phyloP scores from a whole-genome alignment of 1,284 basidiomycete species.

The Gymnopus androsaceus region DNA sequence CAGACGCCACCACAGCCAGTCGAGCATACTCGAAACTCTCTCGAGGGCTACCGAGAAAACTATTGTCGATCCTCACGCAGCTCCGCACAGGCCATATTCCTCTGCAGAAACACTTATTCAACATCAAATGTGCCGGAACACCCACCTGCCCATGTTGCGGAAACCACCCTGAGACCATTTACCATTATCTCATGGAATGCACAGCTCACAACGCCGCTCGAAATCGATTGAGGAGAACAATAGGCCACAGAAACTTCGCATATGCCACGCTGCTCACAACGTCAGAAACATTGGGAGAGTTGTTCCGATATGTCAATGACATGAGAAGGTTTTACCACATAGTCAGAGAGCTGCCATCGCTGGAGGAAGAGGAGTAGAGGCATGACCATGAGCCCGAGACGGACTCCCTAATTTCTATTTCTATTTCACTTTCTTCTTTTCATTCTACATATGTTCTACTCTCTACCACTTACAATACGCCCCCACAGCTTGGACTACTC shows the following conservation, averaged over 20 bases:
- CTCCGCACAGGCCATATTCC: constrained; percentile 1
- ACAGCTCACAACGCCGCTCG: not conserved
- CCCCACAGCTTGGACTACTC: too few species aligned
- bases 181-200: not conserved
- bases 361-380: too few species aligned
- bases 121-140: not conserved
- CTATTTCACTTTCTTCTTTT: too few species aligned
- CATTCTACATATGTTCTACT: too few species aligned
- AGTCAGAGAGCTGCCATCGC: too few species aligned
- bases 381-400: too few species aligned
- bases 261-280: too few species aligned
- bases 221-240: not conserved
- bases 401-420: too few species aligned
- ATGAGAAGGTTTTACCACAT: too few species aligned
- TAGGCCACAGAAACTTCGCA: not conserved
- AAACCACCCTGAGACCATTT: not conserved
- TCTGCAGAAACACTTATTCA: not conserved
- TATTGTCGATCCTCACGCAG: not conserved
- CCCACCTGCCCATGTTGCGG: not conserved
- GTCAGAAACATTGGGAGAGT: too few species aligned
- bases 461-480: too few species aligned
- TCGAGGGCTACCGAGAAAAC: not conserved
- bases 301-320: too few species aligned
- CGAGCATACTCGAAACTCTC: not conserved
- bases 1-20: not conserved